Percentiles rank a stretch among this genome's conserved stretches.
These are phyloP conservation scores for Plasmodium blacklocki DNA, from an alignment of 169 alveolate genomes.

Conservation along the genomic window DNA sequence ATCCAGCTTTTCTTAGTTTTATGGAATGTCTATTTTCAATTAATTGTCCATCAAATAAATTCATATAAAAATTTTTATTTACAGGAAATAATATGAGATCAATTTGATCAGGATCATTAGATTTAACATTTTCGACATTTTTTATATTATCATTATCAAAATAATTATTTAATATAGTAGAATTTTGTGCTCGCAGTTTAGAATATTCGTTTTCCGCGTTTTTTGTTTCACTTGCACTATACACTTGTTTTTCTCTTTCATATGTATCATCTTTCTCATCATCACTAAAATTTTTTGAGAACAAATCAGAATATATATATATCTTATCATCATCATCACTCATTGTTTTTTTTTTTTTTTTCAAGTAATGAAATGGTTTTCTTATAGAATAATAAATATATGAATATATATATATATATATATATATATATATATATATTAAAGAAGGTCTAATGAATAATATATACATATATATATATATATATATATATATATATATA, in stretches of 20 bases:
- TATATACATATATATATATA: neutral
- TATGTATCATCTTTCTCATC: conserved; percentile 31
- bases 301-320: conserved; percentile 42
- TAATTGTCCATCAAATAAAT: conserved; percentile 55
- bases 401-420: neutral
- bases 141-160: conserved; percentile 24
- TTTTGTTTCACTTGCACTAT: neutral
- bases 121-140: neutral
- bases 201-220: conserved; percentile 71
- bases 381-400: neutral
- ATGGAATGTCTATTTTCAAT: conserved; percentile 34
- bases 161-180: conserved; percentile 64
- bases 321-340: conserved; percentile 49
- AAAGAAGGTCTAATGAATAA: neutral
- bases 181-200: conserved; percentile 50
- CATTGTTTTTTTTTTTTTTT: conserved; percentile 14
- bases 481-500: neutral
- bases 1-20: conserved; percentile 39
- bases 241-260: conserved; percentile 15
- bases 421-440: neutral
- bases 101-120: neutral
- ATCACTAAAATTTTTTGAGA: conserved; percentile 21
- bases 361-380: neutral
- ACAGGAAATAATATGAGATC: conserved; percentile 33
- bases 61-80: conserved; percentile 19